Evolutionary conservation across 441 rosid genomes (phyloP).

Genomic region (Pelargonium citronellum): DNA sequence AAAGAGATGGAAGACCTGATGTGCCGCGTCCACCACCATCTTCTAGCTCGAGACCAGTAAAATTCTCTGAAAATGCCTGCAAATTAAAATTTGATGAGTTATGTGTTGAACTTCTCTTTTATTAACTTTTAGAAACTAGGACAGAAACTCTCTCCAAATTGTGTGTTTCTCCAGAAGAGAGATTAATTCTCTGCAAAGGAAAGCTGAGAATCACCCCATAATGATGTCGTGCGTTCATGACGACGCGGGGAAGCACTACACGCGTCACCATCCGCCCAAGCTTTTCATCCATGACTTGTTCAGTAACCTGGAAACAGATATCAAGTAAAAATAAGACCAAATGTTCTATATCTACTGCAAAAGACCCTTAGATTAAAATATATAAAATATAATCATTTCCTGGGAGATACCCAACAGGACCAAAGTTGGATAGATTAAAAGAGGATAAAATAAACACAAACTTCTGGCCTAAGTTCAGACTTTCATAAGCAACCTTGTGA

Average conservation of each 20-base stretch:
- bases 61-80: conserved; percentile 92
- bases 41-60: conserved; percentile 94
- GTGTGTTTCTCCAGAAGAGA: conserved; percentile 1
- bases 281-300: conserved; percentile 84
- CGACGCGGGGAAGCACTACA: conserved; percentile 92
- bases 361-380: background rate
- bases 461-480: background rate
- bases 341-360: background rate
- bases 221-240: conserved; percentile 93
- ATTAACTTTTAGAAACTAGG: conserved; percentile 9
- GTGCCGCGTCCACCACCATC: conserved; percentile 99
- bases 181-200: background rate
- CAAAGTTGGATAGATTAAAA: background rate
- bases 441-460: background rate
- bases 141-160: background rate
- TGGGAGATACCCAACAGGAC: background rate
- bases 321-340: background rate
- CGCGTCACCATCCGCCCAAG: conserved; percentile 90
- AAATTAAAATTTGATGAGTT: conserved; percentile 22
- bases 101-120: conserved; percentile 8
- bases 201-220: conserved; percentile 58
- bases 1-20: conserved; percentile 46
- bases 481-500: background rate
- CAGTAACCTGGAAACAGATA: conserved; percentile 58
- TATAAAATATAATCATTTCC: background rate